phyloP scores from a whole-genome alignment of 2,329 filamentous ascomycete species.

The Trichoderma aggressivum region DNA sequence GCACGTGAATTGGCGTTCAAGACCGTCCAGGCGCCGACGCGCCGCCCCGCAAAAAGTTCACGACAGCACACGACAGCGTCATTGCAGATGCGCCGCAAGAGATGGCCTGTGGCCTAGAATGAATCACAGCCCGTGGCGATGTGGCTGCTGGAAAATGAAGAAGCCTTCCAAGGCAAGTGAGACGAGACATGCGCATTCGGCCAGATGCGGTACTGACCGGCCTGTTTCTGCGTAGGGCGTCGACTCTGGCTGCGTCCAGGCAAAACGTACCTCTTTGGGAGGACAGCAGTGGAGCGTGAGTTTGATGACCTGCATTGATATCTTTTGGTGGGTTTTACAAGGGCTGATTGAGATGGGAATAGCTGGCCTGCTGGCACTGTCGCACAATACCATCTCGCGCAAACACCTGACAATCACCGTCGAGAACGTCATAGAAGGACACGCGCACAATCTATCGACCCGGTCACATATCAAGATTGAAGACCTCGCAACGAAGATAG shows the following conservation, averaged over 20 bases:
- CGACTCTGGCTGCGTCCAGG: constrained; percentile 83
- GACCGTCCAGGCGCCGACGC: not conserved
- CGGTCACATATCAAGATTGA: constrained; percentile 70
- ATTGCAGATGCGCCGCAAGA: constrained; percentile 4
- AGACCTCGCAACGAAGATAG: constrained; percentile 80
- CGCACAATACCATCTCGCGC: constrained; percentile 79
- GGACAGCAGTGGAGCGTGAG: constrained; percentile 65
- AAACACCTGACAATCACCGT: constrained; percentile 82
- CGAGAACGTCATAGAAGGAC: constrained; percentile 58
- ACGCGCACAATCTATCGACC: constrained; percentile 61
- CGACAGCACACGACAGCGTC: constrained; percentile 13
- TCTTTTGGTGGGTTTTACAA: not conserved
- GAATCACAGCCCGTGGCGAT: constrained; percentile 37
- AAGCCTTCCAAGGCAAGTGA: constrained; percentile 46
- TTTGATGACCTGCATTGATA: not conserved
- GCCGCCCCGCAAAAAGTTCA: constrained; percentile 20
- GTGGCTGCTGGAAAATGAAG: constrained; percentile 63
- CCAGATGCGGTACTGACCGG: constrained; percentile 5
- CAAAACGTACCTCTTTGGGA: constrained; percentile 80
- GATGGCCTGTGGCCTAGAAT: constrained; percentile 10
- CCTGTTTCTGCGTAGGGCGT: constrained; percentile 30
- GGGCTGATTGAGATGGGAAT: not conserved
- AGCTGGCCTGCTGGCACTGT: constrained; percentile 68
- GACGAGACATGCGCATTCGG: not conserved
- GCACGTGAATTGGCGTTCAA: constrained; percentile 28